These are phyloP conservation scores for Starmerella apicola DNA, from an alignment of 805 yeast species.

Conservation along the genomic window DNA sequence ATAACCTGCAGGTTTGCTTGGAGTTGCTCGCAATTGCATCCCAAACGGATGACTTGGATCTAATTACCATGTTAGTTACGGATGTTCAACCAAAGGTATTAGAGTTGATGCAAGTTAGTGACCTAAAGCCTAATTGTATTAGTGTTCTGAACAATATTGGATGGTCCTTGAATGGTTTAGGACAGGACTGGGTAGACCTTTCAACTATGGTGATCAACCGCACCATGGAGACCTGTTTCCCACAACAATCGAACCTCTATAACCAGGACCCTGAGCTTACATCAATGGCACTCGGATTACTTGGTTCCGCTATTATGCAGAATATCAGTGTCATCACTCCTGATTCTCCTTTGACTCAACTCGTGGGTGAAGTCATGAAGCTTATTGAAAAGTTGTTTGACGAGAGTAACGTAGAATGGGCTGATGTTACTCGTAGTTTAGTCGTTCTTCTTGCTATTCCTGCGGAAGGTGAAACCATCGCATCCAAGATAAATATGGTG, in stretches of 20 bases:
- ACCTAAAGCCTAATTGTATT: constrained; percentile 44
- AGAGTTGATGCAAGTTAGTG: constrained; percentile 8
- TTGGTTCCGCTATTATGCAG: constrained; percentile 18
- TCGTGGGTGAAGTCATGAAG: neutral
- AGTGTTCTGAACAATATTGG: constrained; percentile 53
- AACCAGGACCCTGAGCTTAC: constrained; percentile 22
- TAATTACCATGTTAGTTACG: constrained; percentile 11
- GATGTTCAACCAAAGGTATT: constrained; percentile 28
- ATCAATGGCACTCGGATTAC: constrained; percentile 18
- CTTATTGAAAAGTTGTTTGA: constrained; percentile 4
- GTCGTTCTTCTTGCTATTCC: constrained; percentile 4
- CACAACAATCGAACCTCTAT: constrained; percentile 19
- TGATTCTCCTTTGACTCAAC: neutral
- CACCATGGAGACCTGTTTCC: constrained; percentile 9
- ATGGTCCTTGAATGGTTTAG: constrained; percentile 18
- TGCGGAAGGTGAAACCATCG: neutral
- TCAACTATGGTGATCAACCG: constrained; percentile 24
- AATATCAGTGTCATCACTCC: neutral
- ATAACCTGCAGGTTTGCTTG: constrained; percentile 54
- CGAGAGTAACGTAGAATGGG: constrained; percentile 6
- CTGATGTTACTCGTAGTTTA: constrained; percentile 5
- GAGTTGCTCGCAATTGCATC: constrained; percentile 49
- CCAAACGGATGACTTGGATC: constrained; percentile 14
- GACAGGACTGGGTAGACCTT: constrained; percentile 29
- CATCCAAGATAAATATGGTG: constrained; percentile 1